Percentiles rank a stretch among this genome's conserved stretches.
Conservation (phyloP, 805 yeast species). For the Yarrowia sp. region DNA sequence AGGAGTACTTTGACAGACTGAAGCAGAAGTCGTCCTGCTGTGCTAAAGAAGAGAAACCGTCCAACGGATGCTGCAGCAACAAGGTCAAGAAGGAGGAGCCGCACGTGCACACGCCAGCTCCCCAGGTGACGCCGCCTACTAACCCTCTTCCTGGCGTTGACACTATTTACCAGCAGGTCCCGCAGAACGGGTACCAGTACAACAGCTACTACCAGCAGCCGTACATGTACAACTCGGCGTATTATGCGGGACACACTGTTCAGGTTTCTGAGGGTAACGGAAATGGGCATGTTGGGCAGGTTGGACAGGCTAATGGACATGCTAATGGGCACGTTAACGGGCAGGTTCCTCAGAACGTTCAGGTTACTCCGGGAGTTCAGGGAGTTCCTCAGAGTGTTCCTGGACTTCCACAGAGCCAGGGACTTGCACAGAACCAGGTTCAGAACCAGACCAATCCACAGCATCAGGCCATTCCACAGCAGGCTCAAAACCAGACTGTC, state of each 20-base stretch:
- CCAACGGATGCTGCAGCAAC: constrained; percentile 1
- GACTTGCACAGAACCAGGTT: not conserved
- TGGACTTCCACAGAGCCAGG: not conserved
- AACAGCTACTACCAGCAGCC: constrained; percentile 14
- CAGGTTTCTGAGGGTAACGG: not conserved
- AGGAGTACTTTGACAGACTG: constrained; percentile 18
- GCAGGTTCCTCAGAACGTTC: not conserved
- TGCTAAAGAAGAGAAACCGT: not conserved
- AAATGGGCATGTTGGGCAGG: not conserved
- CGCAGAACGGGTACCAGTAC: not conserved
- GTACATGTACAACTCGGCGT: constrained; percentile 19
- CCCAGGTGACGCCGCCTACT: too few species aligned
- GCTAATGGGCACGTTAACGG: not conserved
- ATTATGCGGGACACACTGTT: constrained; percentile 3
- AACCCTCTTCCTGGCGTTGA: not conserved
- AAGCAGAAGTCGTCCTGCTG: constrained; percentile 9
- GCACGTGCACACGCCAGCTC: not conserved
- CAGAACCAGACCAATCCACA: too few species aligned
- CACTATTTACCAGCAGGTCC: constrained; percentile 1
- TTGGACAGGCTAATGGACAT: not conserved
- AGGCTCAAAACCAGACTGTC: too few species aligned
- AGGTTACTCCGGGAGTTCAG: too few species aligned
- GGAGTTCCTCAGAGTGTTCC: not conserved
- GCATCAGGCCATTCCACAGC: too few species aligned
- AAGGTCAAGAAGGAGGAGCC: not conserved